Percentiles rank a stretch among this genome's conserved stretches.
Evolutionary conservation across 2,329 filamentous ascomycete species (phyloP).

Genomic region (Diaporthe ampelina): DNA sequence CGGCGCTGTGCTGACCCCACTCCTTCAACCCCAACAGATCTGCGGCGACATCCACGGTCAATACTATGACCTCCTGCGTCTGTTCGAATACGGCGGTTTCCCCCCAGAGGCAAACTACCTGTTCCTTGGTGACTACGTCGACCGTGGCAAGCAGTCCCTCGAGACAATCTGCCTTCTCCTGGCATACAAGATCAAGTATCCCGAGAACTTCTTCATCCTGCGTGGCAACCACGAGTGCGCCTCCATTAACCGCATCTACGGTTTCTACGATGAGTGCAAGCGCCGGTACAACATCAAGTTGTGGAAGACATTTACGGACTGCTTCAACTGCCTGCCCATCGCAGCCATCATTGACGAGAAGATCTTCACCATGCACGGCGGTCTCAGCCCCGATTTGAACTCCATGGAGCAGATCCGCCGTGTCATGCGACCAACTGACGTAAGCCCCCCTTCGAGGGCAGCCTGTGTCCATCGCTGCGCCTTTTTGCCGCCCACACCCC

Average conservation of each 20-base stretch:
- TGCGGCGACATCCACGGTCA: slow-evolving; percentile 99
- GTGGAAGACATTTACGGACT: slow-evolving; percentile 99
- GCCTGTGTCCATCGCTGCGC: not conserved
- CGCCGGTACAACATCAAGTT: slow-evolving; percentile 99
- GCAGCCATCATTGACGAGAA: slow-evolving; percentile 99
- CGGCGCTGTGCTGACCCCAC: slow-evolving; percentile 35
- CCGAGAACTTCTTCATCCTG: slow-evolving; percentile 99
- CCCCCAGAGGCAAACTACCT: slow-evolving; percentile 99
- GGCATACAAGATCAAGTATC: slow-evolving; percentile 99
- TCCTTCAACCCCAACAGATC: slow-evolving; percentile 72
- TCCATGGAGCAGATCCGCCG: slow-evolving; percentile 99
- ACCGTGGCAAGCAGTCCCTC: slow-evolving; percentile 98
- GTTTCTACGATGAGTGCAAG: slow-evolving; percentile 99
- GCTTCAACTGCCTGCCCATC: slow-evolving; percentile 99
- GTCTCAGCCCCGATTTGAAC: slow-evolving; percentile 95
- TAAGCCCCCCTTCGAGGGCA: slow-evolving; percentile 67
- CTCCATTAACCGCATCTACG: slow-evolving; percentile 98
- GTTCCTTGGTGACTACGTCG: slow-evolving; percentile 98
- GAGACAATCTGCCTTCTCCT: slow-evolving; percentile 98
- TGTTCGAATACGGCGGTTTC: slow-evolving; percentile 99
- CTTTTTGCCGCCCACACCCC: not conserved
- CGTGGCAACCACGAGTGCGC: slow-evolving; percentile 99
- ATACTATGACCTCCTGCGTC: slow-evolving; percentile 96
- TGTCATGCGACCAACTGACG: slow-evolving; percentile 98
- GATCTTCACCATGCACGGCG: slow-evolving; percentile 99